Base-by-base conservation (phyloP, 192 early-diverging fungal genomes). In the Radiomyces spectabilis region DNA sequence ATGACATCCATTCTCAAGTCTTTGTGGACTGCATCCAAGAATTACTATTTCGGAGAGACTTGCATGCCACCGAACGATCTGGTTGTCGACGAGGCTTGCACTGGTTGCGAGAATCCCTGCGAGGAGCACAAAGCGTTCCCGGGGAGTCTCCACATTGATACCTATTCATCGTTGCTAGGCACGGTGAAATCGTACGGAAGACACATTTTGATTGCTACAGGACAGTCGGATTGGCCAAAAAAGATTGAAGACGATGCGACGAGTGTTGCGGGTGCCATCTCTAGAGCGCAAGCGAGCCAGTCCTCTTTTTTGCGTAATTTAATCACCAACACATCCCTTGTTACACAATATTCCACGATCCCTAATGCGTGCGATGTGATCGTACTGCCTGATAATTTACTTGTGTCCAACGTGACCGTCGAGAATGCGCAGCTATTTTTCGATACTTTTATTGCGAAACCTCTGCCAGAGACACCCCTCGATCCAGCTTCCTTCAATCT, bases 191-290 rank as follows among this genome's bases (percentile, higher is more conserved):
- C 75, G 1, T 78, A 74, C 25, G 50, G 55, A 4, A 61, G 70
- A 33, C 75, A 78, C 45, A 61, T 78, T 26, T 41, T 74, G 34
- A 78, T 78, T 35, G 65, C 72, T 13, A 78, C 72, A 1, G 75
- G 75, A 1, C 37, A 69, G 27, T 55, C 65, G 3, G 69, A 78
- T 22, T 78, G 75, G 75, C 33, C 41, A 1, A 32, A 42, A 0
- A 24, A 41, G 16, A 78, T 78, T 22, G 63, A 71, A 39, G 58
- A 69, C 10, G 75, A 73, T 9, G 47, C 50, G 12, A 47, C 41
- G 1, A 61, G 54, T 0, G 51, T 77, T 0, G 75, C 75, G 0
- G 32, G 51, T 5, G 47, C 6, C 32, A 8, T 42, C 32, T 5
- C 26, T 3, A 24, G 16, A 1, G 31, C 29, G 1, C 12, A 22